Evolutionary conservation across 228 moss, liverwort and hornwort species (phyloP).

Genomic region (Sphagnum fallax): DNA sequence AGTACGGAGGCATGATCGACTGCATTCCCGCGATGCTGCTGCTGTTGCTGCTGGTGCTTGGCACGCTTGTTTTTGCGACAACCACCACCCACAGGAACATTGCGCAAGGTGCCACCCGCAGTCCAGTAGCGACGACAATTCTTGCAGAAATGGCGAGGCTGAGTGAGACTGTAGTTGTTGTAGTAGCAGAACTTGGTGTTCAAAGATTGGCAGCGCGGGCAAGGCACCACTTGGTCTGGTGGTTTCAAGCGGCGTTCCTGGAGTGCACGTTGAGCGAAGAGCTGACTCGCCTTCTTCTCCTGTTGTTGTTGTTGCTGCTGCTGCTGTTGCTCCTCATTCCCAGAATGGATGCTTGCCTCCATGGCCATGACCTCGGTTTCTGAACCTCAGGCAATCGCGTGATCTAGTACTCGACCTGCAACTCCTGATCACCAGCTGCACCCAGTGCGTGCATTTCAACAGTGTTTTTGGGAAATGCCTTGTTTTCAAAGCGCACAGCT

Average conservation of each 20-base stretch:
- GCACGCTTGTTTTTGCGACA: conserved; percentile 52
- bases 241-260: conserved; percentile 60
- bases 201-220: conserved; percentile 50
- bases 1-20: conserved; percentile 12
- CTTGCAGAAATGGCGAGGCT: conserved; percentile 57
- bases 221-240: conserved; percentile 55
- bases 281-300: conserved; percentile 58
- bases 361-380: too few species aligned
- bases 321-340: too few species aligned
- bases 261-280: conserved; percentile 53
- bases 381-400: too few species aligned
- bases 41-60: conserved; percentile 15
- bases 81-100: conserved; percentile 54
- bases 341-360: too few species aligned
- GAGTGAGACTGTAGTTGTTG: conserved; percentile 58
- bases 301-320: conserved; percentile 23
- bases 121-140: conserved; percentile 62
- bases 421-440: too few species aligned
- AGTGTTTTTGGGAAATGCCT: too few species aligned
- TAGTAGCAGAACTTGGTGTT: conserved; percentile 65
- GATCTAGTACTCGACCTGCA: too few species aligned
- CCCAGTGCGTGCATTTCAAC: too few species aligned
- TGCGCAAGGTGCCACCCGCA: conserved; percentile 47
- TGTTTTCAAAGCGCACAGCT: too few species aligned
- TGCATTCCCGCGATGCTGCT: conserved; percentile 9